These are phyloP conservation scores for Xylaria sp. DNA, from an alignment of 2,329 filamentous ascomycete genomes.

Conservation along the genomic window DNA sequence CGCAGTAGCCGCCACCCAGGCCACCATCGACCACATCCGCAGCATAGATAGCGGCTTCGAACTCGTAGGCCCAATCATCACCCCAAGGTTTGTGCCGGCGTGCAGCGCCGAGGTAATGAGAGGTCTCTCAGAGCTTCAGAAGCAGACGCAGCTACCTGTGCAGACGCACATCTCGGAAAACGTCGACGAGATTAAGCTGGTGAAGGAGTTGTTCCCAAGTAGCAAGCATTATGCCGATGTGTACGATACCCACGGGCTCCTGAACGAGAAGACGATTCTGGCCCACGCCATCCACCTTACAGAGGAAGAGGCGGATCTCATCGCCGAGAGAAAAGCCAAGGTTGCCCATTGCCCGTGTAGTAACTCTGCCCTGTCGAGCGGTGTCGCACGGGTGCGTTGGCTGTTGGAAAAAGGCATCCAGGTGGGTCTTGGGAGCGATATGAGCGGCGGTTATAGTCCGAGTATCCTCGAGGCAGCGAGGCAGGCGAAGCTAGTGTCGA, in stretches of 20 bases:
- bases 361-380: slow-evolving; percentile 84
- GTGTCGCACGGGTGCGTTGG: slow-evolving; percentile 78
- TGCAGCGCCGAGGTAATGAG: slow-evolving; percentile 70
- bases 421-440: slow-evolving; percentile 89
- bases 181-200: slow-evolving; percentile 75
- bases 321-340: slow-evolving; percentile 70
- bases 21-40: slow-evolving; percentile 73
- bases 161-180: slow-evolving; percentile 96
- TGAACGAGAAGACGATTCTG: slow-evolving; percentile 79
- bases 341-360: slow-evolving; percentile 88
- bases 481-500: slow-evolving; percentile 81
- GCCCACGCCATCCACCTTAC: slow-evolving; percentile 86
- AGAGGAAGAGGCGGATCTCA: slow-evolving; percentile 71
- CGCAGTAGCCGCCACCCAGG: slow-evolving; percentile 65
- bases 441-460: slow-evolving; percentile 86
- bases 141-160: slow-evolving; percentile 70
- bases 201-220: slow-evolving; percentile 74
- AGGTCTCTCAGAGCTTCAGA: slow-evolving; percentile 71
- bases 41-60: slow-evolving; percentile 70
- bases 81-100: slow-evolving; percentile 73
- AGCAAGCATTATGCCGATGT: slow-evolving; percentile 75
- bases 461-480: slow-evolving; percentile 74
- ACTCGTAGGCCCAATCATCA: slow-evolving; percentile 82
- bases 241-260: slow-evolving; percentile 77
- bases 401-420: slow-evolving; percentile 79